These are phyloP conservation scores for Acacia acuminata DNA, from an alignment of 306 rosid genomes.

Conservation along the genomic window DNA sequence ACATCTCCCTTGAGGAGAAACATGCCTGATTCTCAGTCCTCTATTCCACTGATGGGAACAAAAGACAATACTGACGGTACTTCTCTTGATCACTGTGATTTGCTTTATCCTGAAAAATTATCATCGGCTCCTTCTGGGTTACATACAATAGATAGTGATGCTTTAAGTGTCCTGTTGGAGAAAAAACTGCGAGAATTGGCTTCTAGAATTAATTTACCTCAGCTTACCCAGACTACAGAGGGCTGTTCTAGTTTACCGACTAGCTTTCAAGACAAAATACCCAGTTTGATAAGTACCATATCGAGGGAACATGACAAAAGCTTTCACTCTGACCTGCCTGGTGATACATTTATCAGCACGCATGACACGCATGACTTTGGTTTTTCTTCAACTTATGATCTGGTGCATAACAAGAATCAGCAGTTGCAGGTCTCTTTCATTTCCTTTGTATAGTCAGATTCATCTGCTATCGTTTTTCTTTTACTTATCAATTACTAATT, in stretches of 20 bases:
- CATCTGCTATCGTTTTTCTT: neutral
- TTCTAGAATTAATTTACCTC: constrained; percentile 59
- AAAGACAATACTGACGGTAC: constrained; percentile 40
- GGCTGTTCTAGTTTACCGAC: constrained; percentile 46
- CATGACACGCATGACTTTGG: constrained; percentile 16
- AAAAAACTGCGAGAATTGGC: constrained; percentile 82
- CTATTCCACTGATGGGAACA: constrained; percentile 10
- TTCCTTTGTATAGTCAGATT: constrained; percentile 26
- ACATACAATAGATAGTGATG: constrained; percentile 62
- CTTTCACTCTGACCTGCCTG: constrained; percentile 31
- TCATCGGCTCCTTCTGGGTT: constrained; percentile 52
- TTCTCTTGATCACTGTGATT: constrained; percentile 43
- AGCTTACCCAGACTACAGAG: constrained; percentile 46
- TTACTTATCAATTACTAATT: neutral
- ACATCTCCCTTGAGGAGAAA: constrained; percentile 77
- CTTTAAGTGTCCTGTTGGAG: constrained; percentile 77
- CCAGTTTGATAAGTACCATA: constrained; percentile 30
- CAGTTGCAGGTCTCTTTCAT: constrained; percentile 58
- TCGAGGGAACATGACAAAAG: constrained; percentile 37
- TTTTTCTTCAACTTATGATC: constrained; percentile 46
- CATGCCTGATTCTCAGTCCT: constrained; percentile 43
- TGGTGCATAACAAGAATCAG: constrained; percentile 36
- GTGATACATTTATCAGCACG: constrained; percentile 35
- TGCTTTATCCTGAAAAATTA: constrained; percentile 37
- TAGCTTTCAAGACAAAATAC: constrained; percentile 42